Percentiles rank a stretch among this genome's conserved stretches.
Evolutionary conservation across 2,329 filamentous ascomycete genomes (phyloP).

Genomic region (Phialophora verrucosa): DNA sequence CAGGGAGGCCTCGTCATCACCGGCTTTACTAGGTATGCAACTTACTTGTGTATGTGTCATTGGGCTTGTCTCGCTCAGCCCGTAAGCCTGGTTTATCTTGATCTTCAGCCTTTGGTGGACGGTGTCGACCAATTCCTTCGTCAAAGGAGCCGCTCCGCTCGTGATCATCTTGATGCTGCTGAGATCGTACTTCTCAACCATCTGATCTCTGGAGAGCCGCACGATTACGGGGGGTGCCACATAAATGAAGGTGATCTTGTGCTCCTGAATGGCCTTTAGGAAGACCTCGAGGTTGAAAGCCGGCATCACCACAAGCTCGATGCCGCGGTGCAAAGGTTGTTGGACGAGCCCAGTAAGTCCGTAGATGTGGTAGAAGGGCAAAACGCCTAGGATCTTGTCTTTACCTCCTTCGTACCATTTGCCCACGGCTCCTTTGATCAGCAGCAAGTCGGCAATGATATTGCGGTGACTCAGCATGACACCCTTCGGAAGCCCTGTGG

Average conservation of each 20-base stretch:
- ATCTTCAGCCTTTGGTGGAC: constrained; percentile 76
- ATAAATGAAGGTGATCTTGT: constrained; percentile 77
- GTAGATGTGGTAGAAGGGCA: constrained; percentile 93
- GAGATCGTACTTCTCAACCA: constrained; percentile 80
- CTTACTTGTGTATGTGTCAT: constrained; percentile 68
- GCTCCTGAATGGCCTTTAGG: constrained; percentile 75
- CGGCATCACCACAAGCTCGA: constrained; percentile 72
- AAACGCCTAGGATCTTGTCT: constrained; percentile 76
- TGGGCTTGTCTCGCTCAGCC: constrained; percentile 84
- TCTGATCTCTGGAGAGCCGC: constrained; percentile 76
- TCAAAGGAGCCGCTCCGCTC: constrained; percentile 84
- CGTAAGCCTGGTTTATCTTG: constrained; percentile 90
- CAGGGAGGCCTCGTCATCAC: neutral
- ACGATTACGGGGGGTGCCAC: constrained; percentile 85
- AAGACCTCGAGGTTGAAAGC: constrained; percentile 83
- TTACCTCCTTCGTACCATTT: constrained; percentile 60
- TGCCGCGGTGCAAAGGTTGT: constrained; percentile 68
- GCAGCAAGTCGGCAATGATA: constrained; percentile 74
- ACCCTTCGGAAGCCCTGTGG: constrained; percentile 88
- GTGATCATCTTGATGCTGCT: constrained; percentile 81
- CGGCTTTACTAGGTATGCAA: constrained; percentile 47
- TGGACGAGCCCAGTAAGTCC: constrained; percentile 77
- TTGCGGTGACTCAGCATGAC: constrained; percentile 86
- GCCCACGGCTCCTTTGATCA: constrained; percentile 60
- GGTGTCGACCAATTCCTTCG: constrained; percentile 76